Percentiles rank a stretch among this genome's conserved stretches.
These are phyloP conservation scores for Naganishia albida DNA, from an alignment of 1,284 basidiomycete genomes.

Conservation along the genomic window DNA sequence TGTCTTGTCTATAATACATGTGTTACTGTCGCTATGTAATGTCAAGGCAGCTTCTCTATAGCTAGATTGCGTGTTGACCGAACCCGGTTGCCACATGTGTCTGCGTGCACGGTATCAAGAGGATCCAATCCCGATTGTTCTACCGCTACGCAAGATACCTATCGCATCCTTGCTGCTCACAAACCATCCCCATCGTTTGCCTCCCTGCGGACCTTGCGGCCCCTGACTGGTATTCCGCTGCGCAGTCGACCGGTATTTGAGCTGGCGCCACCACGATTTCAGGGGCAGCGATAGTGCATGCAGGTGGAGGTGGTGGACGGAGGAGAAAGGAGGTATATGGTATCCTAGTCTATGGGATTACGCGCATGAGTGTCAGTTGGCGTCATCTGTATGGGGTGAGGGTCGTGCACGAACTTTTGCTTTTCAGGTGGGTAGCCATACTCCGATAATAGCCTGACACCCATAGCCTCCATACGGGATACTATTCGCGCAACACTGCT, in stretches of 20 bases:
- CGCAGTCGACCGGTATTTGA: constrained; percentile 63
- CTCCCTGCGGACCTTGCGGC: constrained; percentile 7
- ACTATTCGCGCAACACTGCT: constrained; percentile 54
- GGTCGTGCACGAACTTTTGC: constrained; percentile 56
- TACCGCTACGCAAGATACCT: constrained; percentile 19
- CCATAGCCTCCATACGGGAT: constrained; percentile 64
- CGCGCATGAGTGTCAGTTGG: constrained; percentile 4
- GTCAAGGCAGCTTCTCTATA: too few relatives aligned
- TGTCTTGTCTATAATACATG: constrained; percentile 22
- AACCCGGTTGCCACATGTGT: too few relatives aligned
- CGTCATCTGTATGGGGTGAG: not conserved
- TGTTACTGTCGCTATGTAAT: not conserved
- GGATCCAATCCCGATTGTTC: constrained; percentile 25
- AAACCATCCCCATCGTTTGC: constrained; percentile 80
- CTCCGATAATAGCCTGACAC: constrained; percentile 59
- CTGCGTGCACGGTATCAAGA: not conserved
- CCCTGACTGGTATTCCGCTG: not conserved
- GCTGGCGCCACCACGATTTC: constrained; percentile 53
- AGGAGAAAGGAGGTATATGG: constrained; percentile 78
- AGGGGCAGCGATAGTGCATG: constrained; percentile 75
- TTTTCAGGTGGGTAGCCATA: constrained; percentile 49
- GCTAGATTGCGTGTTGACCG: too few relatives aligned
- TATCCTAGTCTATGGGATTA: constrained; percentile 65
- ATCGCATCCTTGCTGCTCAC: constrained; percentile 42
- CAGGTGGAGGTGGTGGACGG: constrained; percentile 76